Evolutionary conservation across 139 green algal species (phyloP).

Genomic region (Volvox reticuliferus): DNA sequence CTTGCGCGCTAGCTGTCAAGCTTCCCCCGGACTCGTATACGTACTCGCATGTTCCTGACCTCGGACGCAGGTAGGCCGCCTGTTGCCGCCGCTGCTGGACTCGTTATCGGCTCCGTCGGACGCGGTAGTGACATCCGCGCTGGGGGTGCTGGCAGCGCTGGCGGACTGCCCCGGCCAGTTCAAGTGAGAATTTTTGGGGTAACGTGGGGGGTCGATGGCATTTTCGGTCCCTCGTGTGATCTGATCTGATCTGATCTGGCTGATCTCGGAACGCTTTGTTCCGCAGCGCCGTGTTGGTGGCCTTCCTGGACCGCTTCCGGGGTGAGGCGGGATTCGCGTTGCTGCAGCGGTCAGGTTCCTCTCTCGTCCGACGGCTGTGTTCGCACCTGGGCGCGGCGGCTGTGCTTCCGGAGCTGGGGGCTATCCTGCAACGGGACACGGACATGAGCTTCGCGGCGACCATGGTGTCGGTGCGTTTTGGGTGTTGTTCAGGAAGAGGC

Average conservation of each 20-base stretch:
- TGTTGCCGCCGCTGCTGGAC: constrained; percentile 44
- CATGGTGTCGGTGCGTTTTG: constrained; percentile 75
- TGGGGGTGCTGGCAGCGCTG: constrained; percentile 73
- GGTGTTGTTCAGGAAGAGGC: not conserved
- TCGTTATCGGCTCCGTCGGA: constrained; percentile 43
- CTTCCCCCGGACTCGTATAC: no score
- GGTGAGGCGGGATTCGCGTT: constrained; percentile 61
- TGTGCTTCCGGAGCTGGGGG: constrained; percentile 77
- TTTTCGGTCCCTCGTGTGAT: not conserved
- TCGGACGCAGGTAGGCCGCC: not conserved
- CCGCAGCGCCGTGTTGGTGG: constrained; percentile 62
- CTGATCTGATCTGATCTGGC: not conserved
- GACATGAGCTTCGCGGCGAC: constrained; percentile 87
- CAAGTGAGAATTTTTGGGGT: constrained; percentile 35
- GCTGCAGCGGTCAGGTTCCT: constrained; percentile 77
- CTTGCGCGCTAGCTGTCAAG: no score
- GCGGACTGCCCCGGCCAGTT: constrained; percentile 73
- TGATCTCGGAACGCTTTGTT: no score
- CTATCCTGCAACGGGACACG: constrained; percentile 76
- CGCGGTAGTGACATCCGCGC: constrained; percentile 55
- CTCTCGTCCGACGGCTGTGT: constrained; percentile 81
- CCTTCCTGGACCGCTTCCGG: constrained; percentile 75
- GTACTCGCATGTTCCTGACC: not conserved
- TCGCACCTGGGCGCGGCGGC: constrained; percentile 67
- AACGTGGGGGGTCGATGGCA: no score